Conservation (phyloP, 1,284 basidiomycete genomes). For the Pascua sp. region DNA sequence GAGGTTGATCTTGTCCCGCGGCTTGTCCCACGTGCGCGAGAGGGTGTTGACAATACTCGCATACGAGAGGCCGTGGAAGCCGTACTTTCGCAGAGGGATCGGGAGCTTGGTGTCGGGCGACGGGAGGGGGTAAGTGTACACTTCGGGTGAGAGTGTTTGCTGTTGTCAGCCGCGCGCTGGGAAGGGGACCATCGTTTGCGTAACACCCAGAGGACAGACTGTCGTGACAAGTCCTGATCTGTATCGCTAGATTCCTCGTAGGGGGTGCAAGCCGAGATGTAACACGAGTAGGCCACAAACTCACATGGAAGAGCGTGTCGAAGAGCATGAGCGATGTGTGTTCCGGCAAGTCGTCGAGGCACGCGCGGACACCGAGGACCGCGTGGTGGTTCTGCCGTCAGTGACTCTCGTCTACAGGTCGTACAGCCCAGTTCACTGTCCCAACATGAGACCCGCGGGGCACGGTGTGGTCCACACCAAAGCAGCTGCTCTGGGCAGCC, state of each 20-base stretch:
- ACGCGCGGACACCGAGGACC: constrained; percentile 54
- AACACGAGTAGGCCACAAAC: background rate
- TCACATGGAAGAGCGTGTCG: constrained; percentile 74
- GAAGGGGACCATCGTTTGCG: no score
- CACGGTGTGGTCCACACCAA: no score
- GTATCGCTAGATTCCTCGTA: background rate
- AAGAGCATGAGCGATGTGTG: constrained; percentile 57
- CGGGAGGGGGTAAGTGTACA: constrained; percentile 72
- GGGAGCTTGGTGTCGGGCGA: constrained; percentile 56
- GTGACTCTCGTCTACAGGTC: background rate
- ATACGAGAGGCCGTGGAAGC: constrained; percentile 69
- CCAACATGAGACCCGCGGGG: no score
- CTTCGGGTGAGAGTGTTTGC: constrained; percentile 65
- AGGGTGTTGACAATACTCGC: constrained; percentile 38
- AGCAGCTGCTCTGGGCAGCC: no score
- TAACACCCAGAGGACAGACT: no score
- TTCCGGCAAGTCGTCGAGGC: constrained; percentile 61
- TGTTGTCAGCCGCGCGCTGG: constrained; percentile 7
- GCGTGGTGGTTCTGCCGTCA: constrained; percentile 52
- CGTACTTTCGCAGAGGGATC: constrained; percentile 74
- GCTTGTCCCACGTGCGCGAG: constrained; percentile 58
- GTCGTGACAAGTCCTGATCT: background rate
- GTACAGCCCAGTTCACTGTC: no score
- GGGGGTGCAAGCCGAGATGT: no score
- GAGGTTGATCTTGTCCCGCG: constrained; percentile 57